A percentile compares a stretch with the other conserved stretches of the same genome.
Evolutionary conservation across 2,329 filamentous ascomycete genomes (phyloP).

Genomic region (Cercospora sesami): DNA sequence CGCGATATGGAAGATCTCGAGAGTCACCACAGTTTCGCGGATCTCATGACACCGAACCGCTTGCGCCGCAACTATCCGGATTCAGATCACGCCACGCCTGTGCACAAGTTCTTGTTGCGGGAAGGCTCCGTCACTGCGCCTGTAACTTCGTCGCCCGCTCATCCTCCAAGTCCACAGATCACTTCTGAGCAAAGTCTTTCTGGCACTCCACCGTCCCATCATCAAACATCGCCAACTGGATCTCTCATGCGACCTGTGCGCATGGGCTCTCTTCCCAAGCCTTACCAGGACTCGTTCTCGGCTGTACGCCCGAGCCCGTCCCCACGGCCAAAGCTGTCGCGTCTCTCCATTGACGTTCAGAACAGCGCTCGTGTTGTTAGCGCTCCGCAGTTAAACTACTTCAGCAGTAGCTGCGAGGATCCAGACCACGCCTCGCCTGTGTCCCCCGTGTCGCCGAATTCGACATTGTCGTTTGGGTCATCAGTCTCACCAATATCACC

Average conservation of each 20-base stretch:
- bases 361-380: constrained; percentile 4
- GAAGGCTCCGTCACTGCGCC: constrained; percentile 25
- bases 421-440: constrained; percentile 16
- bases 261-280: constrained; percentile 35
- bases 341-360: constrained; percentile 8
- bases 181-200: constrained; percentile 26
- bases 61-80: constrained; percentile 11
- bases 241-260: constrained; percentile 32
- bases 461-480: constrained; percentile 3
- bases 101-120: constrained; percentile 10
- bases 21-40: constrained; percentile 35
- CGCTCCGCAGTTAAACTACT: neutral
- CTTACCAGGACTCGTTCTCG: constrained; percentile 15
- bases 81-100: neutral
- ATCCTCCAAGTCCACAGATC: constrained; percentile 14
- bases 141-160: constrained; percentile 9
- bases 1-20: constrained; percentile 31
- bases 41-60: constrained; percentile 33
- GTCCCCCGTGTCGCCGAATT: constrained; percentile 20
- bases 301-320: neutral
- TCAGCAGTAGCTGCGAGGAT: neutral
- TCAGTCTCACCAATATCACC: constrained; percentile 13
- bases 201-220: constrained; percentile 2
- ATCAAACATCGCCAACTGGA: constrained; percentile 3
- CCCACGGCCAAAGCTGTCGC: constrained; percentile 21